Percentiles rank a stretch among this genome's conserved stretches.
These are phyloP conservation scores for Lasiodiplodia gonubiensis DNA, from an alignment of 2,329 filamentous ascomycete genomes.

Conservation along the genomic window DNA sequence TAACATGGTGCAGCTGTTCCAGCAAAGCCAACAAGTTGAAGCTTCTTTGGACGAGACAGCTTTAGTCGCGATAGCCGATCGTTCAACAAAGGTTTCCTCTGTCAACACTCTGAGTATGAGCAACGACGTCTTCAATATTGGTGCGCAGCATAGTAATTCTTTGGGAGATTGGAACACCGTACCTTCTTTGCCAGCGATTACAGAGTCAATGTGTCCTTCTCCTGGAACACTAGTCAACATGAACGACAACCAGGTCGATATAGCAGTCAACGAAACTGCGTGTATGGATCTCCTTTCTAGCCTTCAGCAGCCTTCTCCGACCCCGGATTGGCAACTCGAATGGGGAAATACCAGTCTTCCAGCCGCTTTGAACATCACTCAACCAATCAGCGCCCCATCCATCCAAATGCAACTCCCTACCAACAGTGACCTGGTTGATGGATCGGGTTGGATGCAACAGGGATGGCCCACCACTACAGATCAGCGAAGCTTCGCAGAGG, in stretches of 20 bases:
- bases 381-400: not conserved
- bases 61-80: not conserved
- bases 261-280: not conserved
- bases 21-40: not conserved
- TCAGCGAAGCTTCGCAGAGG: not conserved
- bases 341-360: not conserved
- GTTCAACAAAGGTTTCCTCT: not conserved
- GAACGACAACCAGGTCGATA: not conserved
- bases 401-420: not conserved
- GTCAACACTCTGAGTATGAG: not conserved
- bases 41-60: not conserved
- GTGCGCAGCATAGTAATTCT: not conserved
- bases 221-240: not conserved
- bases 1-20: not conserved
- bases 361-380: not conserved
- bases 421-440: not conserved
- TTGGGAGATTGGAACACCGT: not conserved
- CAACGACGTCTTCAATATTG: not conserved
- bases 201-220: too few relatives aligned
- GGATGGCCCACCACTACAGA: not conserved
- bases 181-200: not conserved
- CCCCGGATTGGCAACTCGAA: not conserved
- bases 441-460: not conserved
- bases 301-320: not conserved
- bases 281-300: not conserved